Evolutionary conservation across 805 yeast species (phyloP), one percentile per base, ranked within the genome.

Genomic region (Schwanniomyces occidentalis): DNA sequence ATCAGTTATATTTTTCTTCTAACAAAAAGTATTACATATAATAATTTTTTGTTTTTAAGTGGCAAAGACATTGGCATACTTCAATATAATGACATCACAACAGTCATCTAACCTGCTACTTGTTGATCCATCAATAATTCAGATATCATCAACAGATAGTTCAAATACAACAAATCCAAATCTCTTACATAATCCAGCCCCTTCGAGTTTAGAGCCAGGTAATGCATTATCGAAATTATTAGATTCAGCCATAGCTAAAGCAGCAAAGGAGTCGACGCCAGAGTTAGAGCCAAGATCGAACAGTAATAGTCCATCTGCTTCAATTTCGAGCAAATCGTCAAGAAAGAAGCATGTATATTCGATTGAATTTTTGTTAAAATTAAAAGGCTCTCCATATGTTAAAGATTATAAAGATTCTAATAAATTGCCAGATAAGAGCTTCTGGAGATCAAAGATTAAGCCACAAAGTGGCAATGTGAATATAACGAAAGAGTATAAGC

Each of bases 211-310:
- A 35, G 62, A 56, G 29, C 61, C 68, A 3, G 61, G 63, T 13
- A 58, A 52, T 33, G 72, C 66, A 5, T 61, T 69, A 25, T 62
- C 73, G 14, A 61, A 60, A 41, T 52, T 69, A 26, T 55, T 69
- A 30, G 74, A 69, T 43, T 62, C 70, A 6, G 75, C 75, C 12
- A 65, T 69, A 46, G 71, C 72, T 18, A 65, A 69, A 22, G 75
- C 75, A 9, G 74, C 74, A 23, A 64, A 61, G 31, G 74, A 69
- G 36, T 45, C 61, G 13, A 61, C 69, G 4, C 73, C 72, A 6
- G 71, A 64, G 17, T 30, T 35, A 15, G 33, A 20, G 4, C 35
- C 33, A 6, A 27, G 22, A 18, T 45, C 48, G 8, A 35, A 22
- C 13, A 30, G 44, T 4, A 19, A 27, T 21, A 45, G 44, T 23